Evolutionary conservation across 2,329 filamentous ascomycete genomes (phyloP), one percentile per base, ranked within the genome.

Genomic region (Colletotrichum eremochloae): DNA sequence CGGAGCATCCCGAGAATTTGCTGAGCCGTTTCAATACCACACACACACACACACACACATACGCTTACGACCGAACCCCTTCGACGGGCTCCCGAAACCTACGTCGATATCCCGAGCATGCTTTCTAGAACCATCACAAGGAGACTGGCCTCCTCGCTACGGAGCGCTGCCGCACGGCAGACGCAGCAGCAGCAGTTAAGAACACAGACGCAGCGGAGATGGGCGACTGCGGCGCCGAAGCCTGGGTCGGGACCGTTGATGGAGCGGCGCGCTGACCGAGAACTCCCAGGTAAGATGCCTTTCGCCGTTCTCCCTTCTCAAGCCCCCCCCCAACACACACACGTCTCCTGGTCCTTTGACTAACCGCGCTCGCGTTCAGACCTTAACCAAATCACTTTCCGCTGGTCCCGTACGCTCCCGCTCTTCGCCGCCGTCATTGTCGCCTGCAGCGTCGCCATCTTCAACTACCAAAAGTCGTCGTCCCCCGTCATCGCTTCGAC

Each of bases 391-490:
- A 80, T 82, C 68, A 80, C 79, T 61, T 89, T 90, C 79, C 86
- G 87, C 76, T 95, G 93, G 93, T 80, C 87, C 67, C 89, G 89
- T 77, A 94, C 94, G 1, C 83, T 97, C 44, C 96, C 96, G 66
- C 84, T 97, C 80, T 98, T 98, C 87, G 80, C 92, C 65, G 82
- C 89, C 74, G 85, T 94, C 74, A 90, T 97, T 76, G 88, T 89
- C 61, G 86, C 88, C 67, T 92, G 92, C 76, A 91, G 92, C 75
- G 85, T 97, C 72, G 94, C 93, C 76, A 98, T 99, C 82, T 98
- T 99, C 92, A 99, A 99, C 88, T 98, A 99, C 89, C 96, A 99
- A 82, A 98, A 98, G 82, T 90, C 92, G 69, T 94, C 93, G n/a
- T 94, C 91, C 36, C 93, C 93, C 67, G 89, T 96, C 40, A 93